phyloP scores from a whole-genome alignment of 2,329 filamentous ascomycete species.

The Aureobasidium leucospermi region DNA sequence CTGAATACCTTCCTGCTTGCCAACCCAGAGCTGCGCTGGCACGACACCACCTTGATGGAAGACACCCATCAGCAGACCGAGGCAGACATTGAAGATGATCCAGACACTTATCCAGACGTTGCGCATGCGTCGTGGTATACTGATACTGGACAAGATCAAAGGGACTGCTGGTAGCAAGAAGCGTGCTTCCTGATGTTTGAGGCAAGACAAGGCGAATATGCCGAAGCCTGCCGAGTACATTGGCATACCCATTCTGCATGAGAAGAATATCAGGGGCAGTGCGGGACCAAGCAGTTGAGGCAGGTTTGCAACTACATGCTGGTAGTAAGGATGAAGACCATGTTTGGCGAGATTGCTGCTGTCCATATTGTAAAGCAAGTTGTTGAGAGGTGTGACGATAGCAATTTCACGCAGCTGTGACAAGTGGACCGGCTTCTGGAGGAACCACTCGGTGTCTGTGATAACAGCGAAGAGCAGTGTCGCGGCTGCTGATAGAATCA shows the following conservation, averaged over 20 bases:
- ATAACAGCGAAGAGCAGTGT: conserved; percentile 70
- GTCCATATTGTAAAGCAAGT: conserved; percentile 44
- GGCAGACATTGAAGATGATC: conserved; percentile 61
- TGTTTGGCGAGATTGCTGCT: conserved; percentile 44
- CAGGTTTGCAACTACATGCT: conserved; percentile 45
- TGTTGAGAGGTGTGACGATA: conserved; percentile 47
- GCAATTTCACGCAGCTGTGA: conserved; percentile 51
- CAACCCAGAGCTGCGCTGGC: conserved; percentile 67
- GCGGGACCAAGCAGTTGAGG: conserved; percentile 47
- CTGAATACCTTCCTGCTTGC: conserved; percentile 57
- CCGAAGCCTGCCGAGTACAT: conserved; percentile 70
- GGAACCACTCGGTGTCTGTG: conserved; percentile 80
- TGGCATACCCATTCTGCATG: conserved; percentile 51
- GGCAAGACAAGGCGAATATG: conserved; percentile 61
- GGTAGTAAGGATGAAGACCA: conserved; percentile 47
- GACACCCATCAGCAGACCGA: conserved; percentile 68
- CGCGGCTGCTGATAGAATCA: conserved; percentile 57
- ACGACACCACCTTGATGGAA: conserved; percentile 77
- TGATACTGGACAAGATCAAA: conserved; percentile 66
- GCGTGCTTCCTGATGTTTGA: conserved; percentile 73
- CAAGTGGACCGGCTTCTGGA: conserved; percentile 54
- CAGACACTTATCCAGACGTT: conserved; percentile 51
- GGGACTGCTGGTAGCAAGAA: conserved; percentile 71
- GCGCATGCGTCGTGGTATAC: conserved; percentile 51
- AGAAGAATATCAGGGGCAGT: conserved; percentile 38